Evolutionary conservation across 2,329 filamentous ascomycete genomes (phyloP).

Genomic region (Endoconidiophora laricicola): DNA sequence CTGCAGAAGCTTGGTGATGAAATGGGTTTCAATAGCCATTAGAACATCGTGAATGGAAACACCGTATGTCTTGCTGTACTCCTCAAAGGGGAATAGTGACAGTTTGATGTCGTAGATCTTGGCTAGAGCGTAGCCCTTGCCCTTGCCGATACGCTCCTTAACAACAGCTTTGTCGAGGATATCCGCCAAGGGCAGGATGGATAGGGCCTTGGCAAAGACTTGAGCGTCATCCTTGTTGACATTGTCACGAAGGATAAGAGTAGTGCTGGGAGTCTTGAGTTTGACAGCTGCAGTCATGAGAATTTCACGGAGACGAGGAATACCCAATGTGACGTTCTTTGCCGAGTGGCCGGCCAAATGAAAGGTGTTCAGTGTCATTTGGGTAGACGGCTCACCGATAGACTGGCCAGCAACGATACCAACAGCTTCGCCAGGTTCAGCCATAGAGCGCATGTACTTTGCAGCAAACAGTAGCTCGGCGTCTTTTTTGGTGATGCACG

Average conservation of each 20-base stretch:
- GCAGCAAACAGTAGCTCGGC: slow-evolving; percentile 75
- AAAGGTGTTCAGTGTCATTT: slow-evolving; percentile 99
- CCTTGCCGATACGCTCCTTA: slow-evolving; percentile 61
- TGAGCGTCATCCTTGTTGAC: slow-evolving; percentile 52
- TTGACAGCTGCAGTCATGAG: slow-evolving; percentile 88
- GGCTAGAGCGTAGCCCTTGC: slow-evolving; percentile 49
- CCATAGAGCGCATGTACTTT: slow-evolving; percentile 81
- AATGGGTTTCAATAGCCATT: slow-evolving; percentile 60
- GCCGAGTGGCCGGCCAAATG: slow-evolving; percentile 96
- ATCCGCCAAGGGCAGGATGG: slow-evolving; percentile 65
- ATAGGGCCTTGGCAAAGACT: slow-evolving; percentile 82
- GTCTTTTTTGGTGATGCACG: slow-evolving; percentile 44
- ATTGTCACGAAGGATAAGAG: slow-evolving; percentile 58
- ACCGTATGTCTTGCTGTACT: slow-evolving; percentile 75
- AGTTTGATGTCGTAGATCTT: slow-evolving; percentile 75
- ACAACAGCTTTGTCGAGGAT: slow-evolving; percentile 70
- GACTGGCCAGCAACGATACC: slow-evolving; percentile 95
- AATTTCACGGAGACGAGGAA: slow-evolving; percentile 90
- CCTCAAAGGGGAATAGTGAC: slow-evolving; percentile 65
- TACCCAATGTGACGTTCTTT: slow-evolving; percentile 98
- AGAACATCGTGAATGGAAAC: slow-evolving; percentile 66
- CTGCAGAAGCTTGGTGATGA: slow-evolving; percentile 55
- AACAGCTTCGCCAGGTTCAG: slow-evolving; percentile 90
- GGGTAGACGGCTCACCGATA: slow-evolving; percentile 89
- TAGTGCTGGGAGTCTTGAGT: slow-evolving; percentile 87